Evolutionary conservation across 805 yeast species (phyloP), one percentile per base, ranked within the genome.

Genomic region (Starmerella riodocensis): DNA sequence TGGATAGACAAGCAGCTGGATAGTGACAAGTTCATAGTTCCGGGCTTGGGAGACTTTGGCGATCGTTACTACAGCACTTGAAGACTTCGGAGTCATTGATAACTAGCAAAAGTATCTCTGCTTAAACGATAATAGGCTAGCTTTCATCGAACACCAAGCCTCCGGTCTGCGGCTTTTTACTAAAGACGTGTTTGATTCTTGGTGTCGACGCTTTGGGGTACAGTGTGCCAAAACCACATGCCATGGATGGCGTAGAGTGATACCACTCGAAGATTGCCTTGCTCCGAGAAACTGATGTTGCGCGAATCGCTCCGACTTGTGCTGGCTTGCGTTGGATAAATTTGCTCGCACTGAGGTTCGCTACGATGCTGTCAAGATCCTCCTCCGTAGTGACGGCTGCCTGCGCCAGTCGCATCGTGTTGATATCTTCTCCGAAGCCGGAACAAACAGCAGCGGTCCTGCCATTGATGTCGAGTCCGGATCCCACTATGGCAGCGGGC

Each of bases 1-100:
- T 86, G 85, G 49, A 68, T 91, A 50, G 99, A 91, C 59, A 76
- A 78, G 54, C 79, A 80, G 41, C 69, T 91, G 55, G 85, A 88
- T 55, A 94, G 76, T 41, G 67, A 76, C 57, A 81, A 78, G 62
- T 85, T 77, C 61, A 80, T 91, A 51, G 74, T 74, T 34, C 98
- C 98, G 24, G 98, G 98, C 34, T 69, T 91, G 50, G 98, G 98
- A 56, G 98, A 91, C 58, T 91, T 91, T 56, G 98, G 98, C 56
- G 97, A 91, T 65, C 73, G 97, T 63, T 91, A 91, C 65, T 91
- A 88, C 66, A 83, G 94, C 65, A 74, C 83, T 47, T 86, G 68
- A 58, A 13, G n/a, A n/a, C n/a, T n/a, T n/a, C n/a, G n/a, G n/a
- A n/a, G n/a, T n/a, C n/a, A n/a, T n/a, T n/a, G n/a, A n/a, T n/a